A percentile compares a stretch with the other conserved stretches of the same genome.
These are phyloP conservation scores for Nemania bipapillata DNA, from an alignment of 2,329 filamentous ascomycete species.

Conservation along the genomic window DNA sequence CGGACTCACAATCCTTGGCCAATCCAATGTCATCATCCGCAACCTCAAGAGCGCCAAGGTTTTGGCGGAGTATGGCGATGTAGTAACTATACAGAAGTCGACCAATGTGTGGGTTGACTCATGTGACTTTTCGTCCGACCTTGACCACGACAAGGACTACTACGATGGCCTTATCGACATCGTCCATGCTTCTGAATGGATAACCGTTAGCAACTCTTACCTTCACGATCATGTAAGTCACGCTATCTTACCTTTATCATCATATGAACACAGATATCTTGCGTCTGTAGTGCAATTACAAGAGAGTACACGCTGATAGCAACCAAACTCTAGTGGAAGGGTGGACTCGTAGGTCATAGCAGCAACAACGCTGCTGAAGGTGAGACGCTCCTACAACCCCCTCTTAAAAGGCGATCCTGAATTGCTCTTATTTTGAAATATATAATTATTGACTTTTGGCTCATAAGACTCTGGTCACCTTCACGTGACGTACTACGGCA, in stretches of 20 bases:
- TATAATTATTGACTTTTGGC: background rate
- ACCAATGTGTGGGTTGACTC: conserved; percentile 69
- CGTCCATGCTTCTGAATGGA: conserved; percentile 66
- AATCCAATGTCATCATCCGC: conserved; percentile 63
- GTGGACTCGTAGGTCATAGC: conserved; percentile 68
- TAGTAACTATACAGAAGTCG: conserved; percentile 56
- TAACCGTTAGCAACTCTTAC: conserved; percentile 57
- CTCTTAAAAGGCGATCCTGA: no score
- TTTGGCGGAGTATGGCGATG: conserved; percentile 57
- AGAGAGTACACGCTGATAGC: background rate
- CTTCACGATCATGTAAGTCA: conserved; percentile 57
- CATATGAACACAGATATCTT: background rate
- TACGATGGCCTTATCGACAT: conserved; percentile 70
- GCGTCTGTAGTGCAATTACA: background rate
- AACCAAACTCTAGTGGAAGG: conserved; percentile 64
- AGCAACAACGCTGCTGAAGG: conserved; percentile 63
- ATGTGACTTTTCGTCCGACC: conserved; percentile 65
- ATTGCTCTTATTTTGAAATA: background rate
- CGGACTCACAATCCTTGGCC: conserved; percentile 59
- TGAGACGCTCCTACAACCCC: background rate
- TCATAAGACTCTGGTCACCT: conserved; percentile 62
- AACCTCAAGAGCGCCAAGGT: conserved; percentile 62
- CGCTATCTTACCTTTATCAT: no score
- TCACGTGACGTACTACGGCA: conserved; percentile 67
- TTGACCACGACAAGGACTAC: conserved; percentile 67